Conservation (phyloP, 2,329 filamentous ascomycete genomes). For the Sporothrix humicola region DNA sequence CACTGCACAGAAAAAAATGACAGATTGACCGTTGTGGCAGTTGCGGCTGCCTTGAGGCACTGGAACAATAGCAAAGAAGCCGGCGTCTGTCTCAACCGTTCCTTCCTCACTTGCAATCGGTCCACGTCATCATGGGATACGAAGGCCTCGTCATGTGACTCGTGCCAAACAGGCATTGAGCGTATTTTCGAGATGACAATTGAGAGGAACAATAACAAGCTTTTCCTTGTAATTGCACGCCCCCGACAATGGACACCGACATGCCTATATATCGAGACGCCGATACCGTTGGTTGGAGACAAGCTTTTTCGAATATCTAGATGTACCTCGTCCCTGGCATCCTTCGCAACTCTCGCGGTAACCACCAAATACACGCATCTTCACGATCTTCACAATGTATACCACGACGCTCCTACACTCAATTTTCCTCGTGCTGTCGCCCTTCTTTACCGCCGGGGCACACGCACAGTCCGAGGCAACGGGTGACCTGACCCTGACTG, state of each 20-base stretch:
- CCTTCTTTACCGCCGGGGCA: not conserved
- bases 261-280: not conserved
- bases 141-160: conserved; percentile 9
- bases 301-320: not conserved
- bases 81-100: conserved; percentile 3
- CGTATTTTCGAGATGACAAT: not conserved
- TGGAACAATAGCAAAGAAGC: not conserved
- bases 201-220: not conserved
- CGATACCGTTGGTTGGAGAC: not conserved
- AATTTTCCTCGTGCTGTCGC: too few species aligned
- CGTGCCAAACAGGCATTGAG: not conserved
- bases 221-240: not conserved
- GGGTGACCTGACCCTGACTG: conserved; percentile 17
- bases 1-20: not conserved
- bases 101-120: not conserved
- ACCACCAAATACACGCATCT: not conserved
- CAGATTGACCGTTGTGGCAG: conserved; percentile 5
- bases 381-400: not conserved
- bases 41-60: not conserved
- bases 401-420: not conserved
- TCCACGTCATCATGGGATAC: conserved; percentile 26
- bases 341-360: not conserved
- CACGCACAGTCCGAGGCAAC: conserved; percentile 22
- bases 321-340: not conserved
- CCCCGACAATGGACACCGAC: not conserved